Conservation (phyloP, 2,329 filamentous ascomycete genomes). For the Elsinoe perseae region DNA sequence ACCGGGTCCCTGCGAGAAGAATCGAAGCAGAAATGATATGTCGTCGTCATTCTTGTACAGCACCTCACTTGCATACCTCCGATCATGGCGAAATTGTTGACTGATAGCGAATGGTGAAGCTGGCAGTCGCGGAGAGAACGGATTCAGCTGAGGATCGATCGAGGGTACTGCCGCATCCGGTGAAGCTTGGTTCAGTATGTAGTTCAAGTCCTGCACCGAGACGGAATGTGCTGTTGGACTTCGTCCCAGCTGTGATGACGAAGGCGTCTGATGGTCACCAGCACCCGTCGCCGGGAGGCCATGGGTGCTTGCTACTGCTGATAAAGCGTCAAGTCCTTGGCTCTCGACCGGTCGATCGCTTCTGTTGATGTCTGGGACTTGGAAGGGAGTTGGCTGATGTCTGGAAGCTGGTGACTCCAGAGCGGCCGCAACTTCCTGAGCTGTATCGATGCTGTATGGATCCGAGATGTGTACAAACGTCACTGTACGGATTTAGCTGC, state of each 20-base stretch:
- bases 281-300: conserved; percentile 21
- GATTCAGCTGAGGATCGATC: conserved; percentile 36
- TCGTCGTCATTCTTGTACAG: conserved; percentile 39
- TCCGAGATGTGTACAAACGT: conserved; percentile 56
- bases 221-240: conserved; percentile 6
- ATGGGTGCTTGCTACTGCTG: conserved; percentile 43
- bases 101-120: background rate
- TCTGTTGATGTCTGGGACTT: background rate
- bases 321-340: conserved; percentile 48
- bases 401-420: background rate
- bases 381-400: background rate
- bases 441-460: conserved; percentile 47
- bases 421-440: background rate
- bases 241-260: conserved; percentile 22
- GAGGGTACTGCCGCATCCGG: conserved; percentile 32
- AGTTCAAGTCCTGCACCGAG: conserved; percentile 43
- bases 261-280: conserved; percentile 22
- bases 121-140: conserved; percentile 18
- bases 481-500: conserved; percentile 32
- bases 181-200: conserved; percentile 45
- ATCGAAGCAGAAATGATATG: conserved; percentile 50
- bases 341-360: background rate
- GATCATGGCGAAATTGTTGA: background rate
- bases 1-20: conserved; percentile 53
- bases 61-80: background rate